Percentiles rank a stretch among this genome's conserved stretches.
These are phyloP conservation scores for Pelargonium myrrhifolium DNA, from an alignment of 441 rosid species.

Conservation along the genomic window DNA sequence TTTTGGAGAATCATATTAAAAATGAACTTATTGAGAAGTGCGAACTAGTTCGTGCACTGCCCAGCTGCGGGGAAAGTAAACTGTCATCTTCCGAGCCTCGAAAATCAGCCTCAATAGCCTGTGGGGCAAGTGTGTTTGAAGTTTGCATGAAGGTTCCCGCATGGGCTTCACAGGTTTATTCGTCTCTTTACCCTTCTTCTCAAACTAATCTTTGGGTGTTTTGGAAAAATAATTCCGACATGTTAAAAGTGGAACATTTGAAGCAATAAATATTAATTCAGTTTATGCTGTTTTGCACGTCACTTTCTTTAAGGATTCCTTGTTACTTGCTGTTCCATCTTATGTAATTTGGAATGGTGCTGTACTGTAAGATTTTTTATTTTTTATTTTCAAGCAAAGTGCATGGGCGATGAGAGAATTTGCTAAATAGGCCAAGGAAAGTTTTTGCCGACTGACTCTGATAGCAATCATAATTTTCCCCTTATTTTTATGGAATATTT, in stretches of 20 bases:
- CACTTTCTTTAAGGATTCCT: neutral
- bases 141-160: slow-evolving; percentile 85
- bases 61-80: slow-evolving; percentile 48
- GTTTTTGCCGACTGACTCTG: neutral
- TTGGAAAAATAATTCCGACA: neutral
- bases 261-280: neutral
- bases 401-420: slow-evolving; percentile 3
- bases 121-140: slow-evolving; percentile 92
- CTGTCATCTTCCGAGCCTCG: slow-evolving; percentile 59
- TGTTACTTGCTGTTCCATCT: neutral
- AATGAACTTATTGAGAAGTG: slow-evolving; percentile 75
- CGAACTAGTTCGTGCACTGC: slow-evolving; percentile 64
- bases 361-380: neutral
- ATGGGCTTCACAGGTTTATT: slow-evolving; percentile 92
- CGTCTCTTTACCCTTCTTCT: slow-evolving; percentile 16
- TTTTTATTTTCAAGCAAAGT: neutral
- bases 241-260: neutral
- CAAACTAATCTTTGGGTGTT: slow-evolving; percentile 3
- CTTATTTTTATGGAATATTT: slow-evolving; percentile 1
- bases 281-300: neutral
- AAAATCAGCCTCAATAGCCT: slow-evolving; percentile 82
- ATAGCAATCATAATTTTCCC: neutral
- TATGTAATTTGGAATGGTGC: neutral
- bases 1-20: slow-evolving; percentile 91
- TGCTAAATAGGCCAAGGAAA: neutral